These are phyloP conservation scores for Sporothrix curviconia DNA, from an alignment of 2,329 filamentous ascomycete species.

Conservation along the genomic window DNA sequence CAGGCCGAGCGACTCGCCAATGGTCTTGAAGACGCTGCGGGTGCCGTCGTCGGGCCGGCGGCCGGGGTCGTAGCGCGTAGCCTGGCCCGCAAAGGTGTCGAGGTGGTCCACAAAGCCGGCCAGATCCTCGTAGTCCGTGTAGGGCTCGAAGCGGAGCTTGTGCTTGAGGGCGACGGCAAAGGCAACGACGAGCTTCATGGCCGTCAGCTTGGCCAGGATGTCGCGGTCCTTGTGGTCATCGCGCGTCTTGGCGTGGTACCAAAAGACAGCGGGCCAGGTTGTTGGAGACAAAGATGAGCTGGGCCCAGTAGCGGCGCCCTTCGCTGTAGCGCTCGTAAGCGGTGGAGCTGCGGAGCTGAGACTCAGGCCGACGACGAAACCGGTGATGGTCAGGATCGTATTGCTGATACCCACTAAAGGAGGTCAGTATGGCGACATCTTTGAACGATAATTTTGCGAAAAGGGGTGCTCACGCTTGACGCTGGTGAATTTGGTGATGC, in stretches of 20 bases:
- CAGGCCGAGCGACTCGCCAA: constrained; percentile 59
- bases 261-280: constrained; percentile 70
- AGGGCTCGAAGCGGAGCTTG: constrained; percentile 66
- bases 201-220: constrained; percentile 58
- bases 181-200: constrained; percentile 62
- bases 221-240: constrained; percentile 54
- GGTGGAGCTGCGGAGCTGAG: constrained; percentile 68
- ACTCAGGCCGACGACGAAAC: constrained; percentile 74
- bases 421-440: constrained; percentile 24
- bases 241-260: constrained; percentile 66
- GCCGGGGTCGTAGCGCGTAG: constrained; percentile 31
- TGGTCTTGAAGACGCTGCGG: constrained; percentile 40
- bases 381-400: constrained; percentile 67
- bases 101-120: constrained; percentile 54
- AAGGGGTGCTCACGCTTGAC: constrained; percentile 24
- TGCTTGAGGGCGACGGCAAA: constrained; percentile 67
- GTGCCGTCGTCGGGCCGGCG: constrained; percentile 25
- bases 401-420: constrained; percentile 49
- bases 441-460: background rate
- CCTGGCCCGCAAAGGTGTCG: constrained; percentile 55
- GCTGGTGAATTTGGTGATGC: constrained; percentile 12
- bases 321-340: constrained; percentile 63
- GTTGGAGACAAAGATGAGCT: constrained; percentile 55
- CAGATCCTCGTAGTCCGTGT: constrained; percentile 61
- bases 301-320: constrained; percentile 50